Evolutionary conservation across 1,284 basidiomycete species (phyloP).

Genomic region (Ustanciosporium gigantosporum): DNA sequence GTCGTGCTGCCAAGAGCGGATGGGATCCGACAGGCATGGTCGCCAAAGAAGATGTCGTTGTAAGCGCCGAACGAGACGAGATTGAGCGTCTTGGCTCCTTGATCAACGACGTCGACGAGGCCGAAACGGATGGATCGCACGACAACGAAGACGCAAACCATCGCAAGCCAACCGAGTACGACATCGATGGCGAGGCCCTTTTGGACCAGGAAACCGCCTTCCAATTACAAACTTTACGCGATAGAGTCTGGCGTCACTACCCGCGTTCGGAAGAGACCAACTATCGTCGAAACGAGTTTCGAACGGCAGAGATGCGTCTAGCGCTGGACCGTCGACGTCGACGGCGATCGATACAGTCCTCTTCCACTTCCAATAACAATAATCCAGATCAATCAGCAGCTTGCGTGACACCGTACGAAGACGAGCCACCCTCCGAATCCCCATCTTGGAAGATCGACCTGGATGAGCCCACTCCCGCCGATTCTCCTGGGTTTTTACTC

Average conservation of each 20-base stretch:
- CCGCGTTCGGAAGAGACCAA: constrained; percentile 55
- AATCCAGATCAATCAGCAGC: constrained; percentile 23
- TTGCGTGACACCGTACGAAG: constrained; percentile 26
- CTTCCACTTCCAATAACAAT: constrained; percentile 4
- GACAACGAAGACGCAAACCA: background rate
- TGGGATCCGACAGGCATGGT: constrained; percentile 34
- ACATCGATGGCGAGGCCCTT: constrained; percentile 29
- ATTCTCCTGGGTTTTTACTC: constrained; percentile 46
- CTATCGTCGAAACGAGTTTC: constrained; percentile 50
- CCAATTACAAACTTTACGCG: constrained; percentile 36
- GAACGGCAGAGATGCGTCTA: constrained; percentile 48
- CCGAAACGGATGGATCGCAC: background rate
- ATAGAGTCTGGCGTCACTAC: constrained; percentile 57
- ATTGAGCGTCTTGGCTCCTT: constrained; percentile 1
- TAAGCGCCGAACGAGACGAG: constrained; percentile 19
- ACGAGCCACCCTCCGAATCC: constrained; percentile 4
- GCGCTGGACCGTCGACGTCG: constrained; percentile 39
- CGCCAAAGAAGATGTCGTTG: constrained; percentile 27
- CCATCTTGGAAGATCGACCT: constrained; percentile 47
- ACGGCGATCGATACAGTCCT: constrained; percentile 7
- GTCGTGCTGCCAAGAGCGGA: constrained; percentile 22
- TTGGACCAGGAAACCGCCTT: constrained; percentile 29
- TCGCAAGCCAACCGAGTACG: constrained; percentile 6
- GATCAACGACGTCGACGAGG: background rate
- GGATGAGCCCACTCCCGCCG: constrained; percentile 42